Base-by-base conservation (phyloP, 306 rosid genomes). In the Oemleria cerasiformis region DNA sequence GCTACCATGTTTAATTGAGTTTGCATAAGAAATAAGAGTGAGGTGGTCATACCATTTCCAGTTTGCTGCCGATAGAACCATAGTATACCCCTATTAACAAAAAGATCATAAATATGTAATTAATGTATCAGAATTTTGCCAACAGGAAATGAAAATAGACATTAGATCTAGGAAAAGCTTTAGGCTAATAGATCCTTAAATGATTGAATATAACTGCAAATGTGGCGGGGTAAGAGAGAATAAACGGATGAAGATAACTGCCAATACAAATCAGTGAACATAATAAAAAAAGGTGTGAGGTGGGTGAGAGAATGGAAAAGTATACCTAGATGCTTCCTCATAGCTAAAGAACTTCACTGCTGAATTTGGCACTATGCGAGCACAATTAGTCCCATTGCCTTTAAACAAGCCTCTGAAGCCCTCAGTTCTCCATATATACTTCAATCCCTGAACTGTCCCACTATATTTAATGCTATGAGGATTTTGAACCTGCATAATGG, bases 321-420 rank as follows among this genome's bases (percentile, higher is more conserved):
- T 83, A 53, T 79, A 88, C 91, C 30, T 79, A 54, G 87, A 83
- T 56, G 96, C 92, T 73, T 86, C 79, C 77, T 89, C 90, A 36
- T 89, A 89, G 83, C 88, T 85, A 59, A 79, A 85, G 82, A 89
- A 89, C 80, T 89, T 89, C 47, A 86, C 90, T 7, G 96, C 91
- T 8, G 90, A 89, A 78, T 89, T 89, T 20, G 92, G 92, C 71
- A 89, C 71, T 64, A 89, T 89, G 54, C 88, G 92, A 63, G 90
- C 92, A 78, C 96, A 87, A 50, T 89, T 87, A 36, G 92, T 89
- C 75, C 96, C 92, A 42, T 89, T 89, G 71, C 90, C 96, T 75
- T 85, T 89, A 62, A 86, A 85, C 88, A 86, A 14, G 72, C 92
- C 88, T 73, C 83, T 81, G 21, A 84, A 65, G 61, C 96, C 91